Percentiles rank a stretch among this genome's conserved stretches.
These are phyloP conservation scores for Eremothecium gossypii DNA, from an alignment of 1,139 yeast genomes.

Conservation along the genomic window DNA sequence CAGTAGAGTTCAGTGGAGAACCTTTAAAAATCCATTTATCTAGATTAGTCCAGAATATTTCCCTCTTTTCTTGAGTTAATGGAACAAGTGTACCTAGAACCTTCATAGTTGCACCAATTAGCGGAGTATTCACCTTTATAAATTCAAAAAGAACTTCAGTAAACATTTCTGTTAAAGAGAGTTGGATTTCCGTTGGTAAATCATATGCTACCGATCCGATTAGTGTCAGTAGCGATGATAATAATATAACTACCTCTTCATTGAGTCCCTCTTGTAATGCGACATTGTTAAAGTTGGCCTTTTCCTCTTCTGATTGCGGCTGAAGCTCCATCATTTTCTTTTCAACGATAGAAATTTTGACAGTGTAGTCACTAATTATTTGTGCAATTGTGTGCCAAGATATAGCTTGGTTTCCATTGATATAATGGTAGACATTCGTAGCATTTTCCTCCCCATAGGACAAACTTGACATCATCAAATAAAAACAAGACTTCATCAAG, in stretches of 20 bases:
- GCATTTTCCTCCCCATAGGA: conserved; percentile 53
- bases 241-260: conserved; percentile 70
- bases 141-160: conserved; percentile 38
- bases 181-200: conserved; percentile 21
- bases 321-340: conserved; percentile 21
- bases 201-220: conserved; percentile 43
- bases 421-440: conserved; percentile 36
- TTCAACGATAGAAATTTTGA: conserved; percentile 35
- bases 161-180: conserved; percentile 18
- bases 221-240: conserved; percentile 61
- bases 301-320: conserved; percentile 27
- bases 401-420: conserved; percentile 34
- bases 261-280: conserved; percentile 47
- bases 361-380: conserved; percentile 47
- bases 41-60: conserved; percentile 56
- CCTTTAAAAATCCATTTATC: conserved; percentile 64
- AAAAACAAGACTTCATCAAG: conserved; percentile 73
- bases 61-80: conserved; percentile 34
- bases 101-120: conserved; percentile 44
- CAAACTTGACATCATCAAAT: conserved; percentile 68
- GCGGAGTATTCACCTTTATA: conserved; percentile 41
- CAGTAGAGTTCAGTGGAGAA: conserved; percentile 12
- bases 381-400: conserved; percentile 55
- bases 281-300: conserved; percentile 18
- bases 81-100: conserved; percentile 50